Conservation (phyloP, 495 filamentous ascomycete species). For the Xylaria scruposa region DNA sequence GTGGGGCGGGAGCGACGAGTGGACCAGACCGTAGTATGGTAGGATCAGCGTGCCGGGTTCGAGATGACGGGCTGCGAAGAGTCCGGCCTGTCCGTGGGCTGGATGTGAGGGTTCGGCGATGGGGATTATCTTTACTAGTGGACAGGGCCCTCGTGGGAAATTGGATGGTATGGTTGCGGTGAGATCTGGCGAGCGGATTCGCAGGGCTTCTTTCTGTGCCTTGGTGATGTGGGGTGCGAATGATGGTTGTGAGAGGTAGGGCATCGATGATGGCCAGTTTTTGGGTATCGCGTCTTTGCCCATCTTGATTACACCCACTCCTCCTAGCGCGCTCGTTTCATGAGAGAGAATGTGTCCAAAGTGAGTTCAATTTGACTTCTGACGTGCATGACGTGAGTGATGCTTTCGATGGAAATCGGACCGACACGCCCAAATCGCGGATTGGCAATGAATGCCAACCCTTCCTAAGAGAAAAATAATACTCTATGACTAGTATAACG, state of each 20-base stretch:
- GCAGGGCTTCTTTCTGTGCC: constrained; percentile 45
- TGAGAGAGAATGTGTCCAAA: neutral
- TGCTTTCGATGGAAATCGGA: neutral
- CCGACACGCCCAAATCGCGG: neutral
- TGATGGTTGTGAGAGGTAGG: constrained; percentile 58
- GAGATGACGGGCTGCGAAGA: constrained; percentile 67
- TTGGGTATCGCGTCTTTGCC: constrained; percentile 44
- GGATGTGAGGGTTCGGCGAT: constrained; percentile 65
- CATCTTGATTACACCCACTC: constrained; percentile 23
- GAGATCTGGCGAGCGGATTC: constrained; percentile 39
- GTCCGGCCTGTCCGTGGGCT: constrained; percentile 66
- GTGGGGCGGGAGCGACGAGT: constrained; percentile 49
- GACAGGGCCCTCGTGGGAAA: constrained; percentile 50
- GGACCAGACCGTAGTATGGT: constrained; percentile 70
- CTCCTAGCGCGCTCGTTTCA: neutral
- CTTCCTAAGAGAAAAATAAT: neutral
- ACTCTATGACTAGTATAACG: neutral
- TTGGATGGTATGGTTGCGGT: constrained; percentile 44
- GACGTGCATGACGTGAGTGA: neutral
- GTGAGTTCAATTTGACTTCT: neutral
- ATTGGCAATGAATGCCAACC: neutral
- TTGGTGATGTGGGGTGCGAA: constrained; percentile 56
- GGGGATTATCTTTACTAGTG: constrained; percentile 58
- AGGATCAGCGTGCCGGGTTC: constrained; percentile 64
- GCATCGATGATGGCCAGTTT: constrained; percentile 64